Evolutionary conservation across 306 rosid species (phyloP).

Genomic region (Pyrus pyrifolia): DNA sequence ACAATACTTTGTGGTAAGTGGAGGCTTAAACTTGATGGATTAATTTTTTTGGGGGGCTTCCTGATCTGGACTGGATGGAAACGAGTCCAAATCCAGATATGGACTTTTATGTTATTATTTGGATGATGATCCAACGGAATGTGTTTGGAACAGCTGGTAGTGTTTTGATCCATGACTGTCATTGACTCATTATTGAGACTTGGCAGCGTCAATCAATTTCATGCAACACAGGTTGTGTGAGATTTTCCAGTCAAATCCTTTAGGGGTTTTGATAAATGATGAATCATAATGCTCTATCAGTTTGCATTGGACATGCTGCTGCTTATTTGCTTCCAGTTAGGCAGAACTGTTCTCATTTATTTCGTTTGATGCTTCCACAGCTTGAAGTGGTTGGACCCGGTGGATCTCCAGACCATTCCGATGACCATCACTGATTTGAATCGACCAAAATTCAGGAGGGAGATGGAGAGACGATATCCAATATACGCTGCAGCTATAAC

Average conservation of each 20-base stretch:
- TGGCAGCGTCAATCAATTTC: background rate
- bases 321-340: background rate
- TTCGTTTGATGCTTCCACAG: constrained; percentile 35
- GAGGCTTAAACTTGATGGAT: constrained; percentile 35
- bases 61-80: background rate
- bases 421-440: constrained; percentile 56
- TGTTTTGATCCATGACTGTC: constrained; percentile 1
- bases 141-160: constrained; percentile 1
- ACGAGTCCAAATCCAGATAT: background rate
- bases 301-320: background rate
- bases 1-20: constrained; percentile 81
- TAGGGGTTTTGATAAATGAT: background rate
- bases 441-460: constrained; percentile 26
- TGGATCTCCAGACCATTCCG: constrained; percentile 75
- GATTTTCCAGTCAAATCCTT: background rate
- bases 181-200: background rate
- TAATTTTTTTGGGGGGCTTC: background rate
- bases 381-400: constrained; percentile 97
- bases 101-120: constrained; percentile 5
- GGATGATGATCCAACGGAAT: constrained; percentile 1
- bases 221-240: background rate
- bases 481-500: constrained; percentile 31
- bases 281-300: background rate
- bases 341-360: constrained; percentile 16
- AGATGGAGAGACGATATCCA: constrained; percentile 35